Evolutionary conservation across 768 basidiomycete genomes (phyloP).

Genomic region (Mycena maculata): DNA sequence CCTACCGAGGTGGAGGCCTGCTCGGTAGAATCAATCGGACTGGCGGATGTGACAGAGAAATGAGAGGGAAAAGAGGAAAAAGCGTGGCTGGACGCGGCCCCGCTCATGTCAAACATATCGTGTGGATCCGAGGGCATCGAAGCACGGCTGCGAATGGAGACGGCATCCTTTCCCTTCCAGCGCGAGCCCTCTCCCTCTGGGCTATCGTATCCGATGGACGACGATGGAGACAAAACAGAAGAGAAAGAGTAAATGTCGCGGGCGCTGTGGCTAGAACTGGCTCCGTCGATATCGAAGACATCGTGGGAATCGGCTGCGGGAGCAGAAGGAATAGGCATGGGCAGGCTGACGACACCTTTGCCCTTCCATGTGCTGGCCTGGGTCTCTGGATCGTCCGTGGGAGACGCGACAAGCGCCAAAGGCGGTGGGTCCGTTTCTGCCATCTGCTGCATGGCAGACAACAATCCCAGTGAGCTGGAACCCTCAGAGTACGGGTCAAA

Average conservation of each 20-base stretch:
- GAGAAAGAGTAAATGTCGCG: constrained; percentile 37
- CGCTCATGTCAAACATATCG: constrained; percentile 46
- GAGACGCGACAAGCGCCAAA: constrained; percentile 19
- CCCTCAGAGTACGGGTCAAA: constrained; percentile 33
- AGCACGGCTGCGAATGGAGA: constrained; percentile 8
- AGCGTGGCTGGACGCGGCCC: constrained; percentile 36
- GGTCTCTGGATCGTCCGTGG: constrained; percentile 27
- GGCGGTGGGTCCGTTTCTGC: constrained; percentile 11
- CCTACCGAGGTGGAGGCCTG: constrained; percentile 29
- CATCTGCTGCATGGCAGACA: constrained; percentile 27
- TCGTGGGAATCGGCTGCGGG: constrained; percentile 50
- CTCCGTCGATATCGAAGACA: constrained; percentile 50
- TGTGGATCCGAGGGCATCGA: constrained; percentile 21
- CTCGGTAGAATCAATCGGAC: constrained; percentile 34
- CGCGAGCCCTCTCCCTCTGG: constrained; percentile 7
- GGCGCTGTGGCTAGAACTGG: constrained; percentile 42
- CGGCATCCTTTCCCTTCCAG: constrained; percentile 28
- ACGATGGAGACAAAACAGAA: constrained; percentile 7
- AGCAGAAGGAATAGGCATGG: constrained; percentile 59
- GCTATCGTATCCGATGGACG: constrained; percentile 6
- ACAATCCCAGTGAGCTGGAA: not conserved
- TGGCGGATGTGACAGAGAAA: constrained; percentile 22
- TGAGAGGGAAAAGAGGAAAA: constrained; percentile 37
- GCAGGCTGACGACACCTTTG: constrained; percentile 61
- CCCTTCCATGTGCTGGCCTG: constrained; percentile 56